Percentiles rank a stretch among this genome's conserved stretches.
Evolutionary conservation across 2,329 filamentous ascomycete species (phyloP).

Genomic region (Stachybotrys chartarum): DNA sequence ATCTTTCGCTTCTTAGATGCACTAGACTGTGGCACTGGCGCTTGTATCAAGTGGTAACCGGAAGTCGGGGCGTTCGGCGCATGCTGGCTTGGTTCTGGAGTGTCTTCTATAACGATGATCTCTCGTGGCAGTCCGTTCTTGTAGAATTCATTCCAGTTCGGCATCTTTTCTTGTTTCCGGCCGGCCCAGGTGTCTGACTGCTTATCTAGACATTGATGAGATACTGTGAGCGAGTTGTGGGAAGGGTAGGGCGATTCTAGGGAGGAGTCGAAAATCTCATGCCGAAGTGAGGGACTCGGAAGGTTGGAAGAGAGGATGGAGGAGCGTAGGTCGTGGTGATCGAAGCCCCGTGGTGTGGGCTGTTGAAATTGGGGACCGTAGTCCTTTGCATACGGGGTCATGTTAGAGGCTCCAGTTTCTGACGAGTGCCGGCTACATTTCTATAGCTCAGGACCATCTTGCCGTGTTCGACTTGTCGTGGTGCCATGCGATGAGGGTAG

Average conservation of each 20-base stretch:
- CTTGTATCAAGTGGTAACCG: constrained; percentile 12
- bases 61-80: constrained; percentile 28
- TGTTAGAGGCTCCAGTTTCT: not conserved
- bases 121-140: constrained; percentile 78
- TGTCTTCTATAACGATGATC: constrained; percentile 78
- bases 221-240: not conserved
- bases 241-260: not conserved
- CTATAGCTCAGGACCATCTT: not conserved
- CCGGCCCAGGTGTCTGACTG: not conserved
- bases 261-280: not conserved
- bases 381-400: not conserved
- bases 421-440: not conserved
- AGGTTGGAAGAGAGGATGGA: not conserved
- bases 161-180: constrained; percentile 18
- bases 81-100: constrained; percentile 48
- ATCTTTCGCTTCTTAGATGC: not conserved
- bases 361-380: not conserved
- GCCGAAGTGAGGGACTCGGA: not conserved
- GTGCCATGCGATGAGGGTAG: not conserved
- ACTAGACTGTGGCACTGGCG: not conserved
- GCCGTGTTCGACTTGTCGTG: not conserved
- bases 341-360: not conserved
- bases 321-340: not conserved
- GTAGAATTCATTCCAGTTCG: constrained; percentile 76
- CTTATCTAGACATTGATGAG: not conserved